A percentile compares a stretch with the other conserved stretches of the same genome.
phyloP scores from a whole-genome alignment of 352 stramenopile species.

The Globisporangium ultimum region DNA sequence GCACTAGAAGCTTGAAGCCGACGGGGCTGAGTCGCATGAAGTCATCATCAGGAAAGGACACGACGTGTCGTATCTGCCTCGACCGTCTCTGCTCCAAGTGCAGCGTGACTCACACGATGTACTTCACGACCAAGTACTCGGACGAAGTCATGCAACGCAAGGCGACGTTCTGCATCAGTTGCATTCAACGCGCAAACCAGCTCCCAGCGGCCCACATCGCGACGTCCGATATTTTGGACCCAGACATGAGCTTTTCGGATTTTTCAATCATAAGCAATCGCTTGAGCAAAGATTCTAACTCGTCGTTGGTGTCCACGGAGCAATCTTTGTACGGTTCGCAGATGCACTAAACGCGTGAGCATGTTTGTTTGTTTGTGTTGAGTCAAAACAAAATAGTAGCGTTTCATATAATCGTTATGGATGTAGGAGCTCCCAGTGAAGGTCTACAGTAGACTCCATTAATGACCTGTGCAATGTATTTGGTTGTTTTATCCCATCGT shows the following conservation, averaged over 20 bases:
- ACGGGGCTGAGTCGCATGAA: neutral
- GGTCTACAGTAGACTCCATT: no score
- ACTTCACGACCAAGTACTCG: neutral
- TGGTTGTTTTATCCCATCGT: no score
- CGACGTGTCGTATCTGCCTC: neutral
- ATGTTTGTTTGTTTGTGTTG: no score
- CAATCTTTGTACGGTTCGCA: neutral
- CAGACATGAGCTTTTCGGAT: neutral
- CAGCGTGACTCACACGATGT: neutral
- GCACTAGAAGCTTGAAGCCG: neutral
- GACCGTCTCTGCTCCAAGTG: neutral
- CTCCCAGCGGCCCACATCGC: neutral
- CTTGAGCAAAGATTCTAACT: neutral
- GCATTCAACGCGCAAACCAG: slow-evolving; percentile 23
- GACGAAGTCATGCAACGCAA: neutral
- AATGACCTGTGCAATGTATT: no score
- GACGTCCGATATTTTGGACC: neutral
- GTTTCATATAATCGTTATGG: no score
- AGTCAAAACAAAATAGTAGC: no score
- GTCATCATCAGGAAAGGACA: neutral
- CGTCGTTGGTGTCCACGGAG: neutral
- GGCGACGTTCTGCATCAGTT: slow-evolving; percentile 35
- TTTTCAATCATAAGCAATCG: neutral
- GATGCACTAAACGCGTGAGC: no score
- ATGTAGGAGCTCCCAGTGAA: no score